Evolutionary conservation across 129 eudicot genomes (phyloP).

Genomic region (Erigeron canadensis): DNA sequence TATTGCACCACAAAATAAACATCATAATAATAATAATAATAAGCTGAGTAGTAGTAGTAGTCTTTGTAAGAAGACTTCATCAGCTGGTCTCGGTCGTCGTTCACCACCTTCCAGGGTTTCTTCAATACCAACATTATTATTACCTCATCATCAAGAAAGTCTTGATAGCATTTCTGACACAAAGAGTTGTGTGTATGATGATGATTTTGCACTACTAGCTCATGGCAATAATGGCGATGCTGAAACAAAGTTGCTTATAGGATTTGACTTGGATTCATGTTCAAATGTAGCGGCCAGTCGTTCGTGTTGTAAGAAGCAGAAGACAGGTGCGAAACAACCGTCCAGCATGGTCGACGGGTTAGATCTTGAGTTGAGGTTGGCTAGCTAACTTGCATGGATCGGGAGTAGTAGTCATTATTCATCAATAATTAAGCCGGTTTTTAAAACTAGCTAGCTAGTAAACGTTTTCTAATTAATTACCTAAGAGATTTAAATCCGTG

Average conservation of each 20-base stretch:
- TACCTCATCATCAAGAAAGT: constrained; percentile 42
- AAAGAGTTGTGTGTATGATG: constrained; percentile 34
- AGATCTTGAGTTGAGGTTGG: constrained; percentile 78
- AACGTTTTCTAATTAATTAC: constrained; percentile 16
- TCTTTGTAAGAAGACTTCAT: constrained; percentile 16
- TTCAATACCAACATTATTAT: constrained; percentile 21
- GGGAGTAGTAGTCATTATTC: no score
- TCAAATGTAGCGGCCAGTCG: constrained; percentile 9
- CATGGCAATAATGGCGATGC: constrained; percentile 24
- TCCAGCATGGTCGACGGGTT: constrained; percentile 31
- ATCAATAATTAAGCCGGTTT: no score
- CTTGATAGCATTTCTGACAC: constrained; percentile 24
- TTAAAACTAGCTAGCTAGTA: constrained; percentile 19
- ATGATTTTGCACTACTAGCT: constrained; percentile 16
- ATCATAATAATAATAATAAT: no score
- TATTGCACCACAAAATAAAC: constrained; percentile 21
- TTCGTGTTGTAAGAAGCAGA: constrained; percentile 45
- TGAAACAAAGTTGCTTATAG: constrained; percentile 45
- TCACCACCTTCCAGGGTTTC: constrained; percentile 28
- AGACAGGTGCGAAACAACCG: constrained; percentile 31
- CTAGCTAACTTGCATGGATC: constrained; percentile 25
- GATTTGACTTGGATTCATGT: constrained; percentile 26
- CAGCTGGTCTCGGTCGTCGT: constrained; percentile 19
- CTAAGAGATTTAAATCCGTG: background rate
- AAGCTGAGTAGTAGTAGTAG: no score